Percentiles rank a stretch among this genome's conserved stretches.
phyloP scores from a whole-genome alignment of 179 eudicot genomes.

The Nepenthes alata region DNA sequence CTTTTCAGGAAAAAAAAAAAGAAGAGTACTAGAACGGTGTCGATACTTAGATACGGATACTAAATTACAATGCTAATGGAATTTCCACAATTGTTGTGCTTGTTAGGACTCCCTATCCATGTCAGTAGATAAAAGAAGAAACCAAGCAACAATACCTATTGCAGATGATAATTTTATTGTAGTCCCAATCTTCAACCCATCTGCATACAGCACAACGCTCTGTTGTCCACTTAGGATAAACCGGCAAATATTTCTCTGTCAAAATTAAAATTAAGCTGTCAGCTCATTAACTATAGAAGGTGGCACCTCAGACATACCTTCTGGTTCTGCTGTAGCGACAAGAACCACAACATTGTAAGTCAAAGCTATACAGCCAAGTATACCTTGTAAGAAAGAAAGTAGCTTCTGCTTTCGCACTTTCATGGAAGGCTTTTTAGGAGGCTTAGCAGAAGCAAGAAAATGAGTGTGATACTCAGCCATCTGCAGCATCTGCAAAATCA shows the following conservation, averaged over 20 bases:
- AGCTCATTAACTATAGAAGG: slow-evolving; percentile 1
- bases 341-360: not conserved
- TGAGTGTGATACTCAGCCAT: slow-evolving; percentile 82
- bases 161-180: slow-evolving; percentile 93
- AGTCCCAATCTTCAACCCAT: slow-evolving; percentile 99
- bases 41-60: too few relatives aligned
- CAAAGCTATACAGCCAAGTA: not conserved
- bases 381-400: slow-evolving; percentile 85
- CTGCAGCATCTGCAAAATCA: slow-evolving; percentile 72
- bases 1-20: not conserved
- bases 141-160: slow-evolving; percentile 38
- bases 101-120: too few relatives aligned
- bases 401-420: slow-evolving; percentile 84
- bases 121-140: too few relatives aligned
- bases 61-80: too few relatives aligned
- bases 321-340: not conserved
- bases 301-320: not conserved
- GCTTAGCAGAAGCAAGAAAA: slow-evolving; percentile 53
- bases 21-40: too few relatives aligned
- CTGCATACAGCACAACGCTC: slow-evolving; percentile 99
- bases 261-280: slow-evolving; percentile 11
- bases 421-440: slow-evolving; percentile 70
- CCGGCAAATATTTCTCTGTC: slow-evolving; percentile 85
- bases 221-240: slow-evolving; percentile 92
- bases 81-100: too few relatives aligned